Evolutionary conservation across 2,329 filamentous ascomycete species (phyloP).

Genomic region (Fusarium beomiforme): DNA sequence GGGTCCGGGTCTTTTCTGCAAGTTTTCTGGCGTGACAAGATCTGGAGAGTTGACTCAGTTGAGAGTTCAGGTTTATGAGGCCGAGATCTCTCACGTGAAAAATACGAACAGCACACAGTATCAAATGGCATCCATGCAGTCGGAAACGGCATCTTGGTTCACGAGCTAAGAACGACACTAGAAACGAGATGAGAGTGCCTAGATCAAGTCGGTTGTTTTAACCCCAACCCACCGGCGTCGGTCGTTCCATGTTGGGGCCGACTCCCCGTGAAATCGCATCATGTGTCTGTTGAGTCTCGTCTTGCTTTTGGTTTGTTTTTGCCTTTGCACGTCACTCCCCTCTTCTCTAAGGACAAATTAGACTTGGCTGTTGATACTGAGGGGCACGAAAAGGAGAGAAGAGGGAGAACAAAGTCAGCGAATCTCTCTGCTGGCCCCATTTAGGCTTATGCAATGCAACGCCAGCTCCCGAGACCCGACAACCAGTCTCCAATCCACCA

Average conservation of each 20-base stretch:
- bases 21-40: not conserved
- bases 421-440: slow-evolving; percentile 2
- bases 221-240: slow-evolving; percentile 31
- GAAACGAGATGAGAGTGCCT: slow-evolving; percentile 26
- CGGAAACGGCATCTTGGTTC: slow-evolving; percentile 35
- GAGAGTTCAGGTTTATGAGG: not conserved
- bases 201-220: slow-evolving; percentile 22
- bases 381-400: slow-evolving; percentile 4
- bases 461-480: slow-evolving; percentile 25
- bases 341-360: not conserved
- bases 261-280: slow-evolving; percentile 32
- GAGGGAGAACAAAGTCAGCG: slow-evolving; percentile 23
- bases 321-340: slow-evolving; percentile 33
- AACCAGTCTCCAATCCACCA: slow-evolving; percentile 38
- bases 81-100: slow-evolving; percentile 6
- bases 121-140: slow-evolving; percentile 12
- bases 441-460: slow-evolving; percentile 40
- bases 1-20: slow-evolving; percentile 26
- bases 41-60: not conserved
- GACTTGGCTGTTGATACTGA: not conserved
- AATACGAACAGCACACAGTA: slow-evolving; percentile 9
- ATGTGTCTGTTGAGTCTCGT: slow-evolving; percentile 16
- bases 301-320: slow-evolving; percentile 9
- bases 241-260: slow-evolving; percentile 30
- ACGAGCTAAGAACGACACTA: slow-evolving; percentile 29